Base-by-base conservation (phyloP, 148 eudicot species). In the Silene uniflora region DNA sequence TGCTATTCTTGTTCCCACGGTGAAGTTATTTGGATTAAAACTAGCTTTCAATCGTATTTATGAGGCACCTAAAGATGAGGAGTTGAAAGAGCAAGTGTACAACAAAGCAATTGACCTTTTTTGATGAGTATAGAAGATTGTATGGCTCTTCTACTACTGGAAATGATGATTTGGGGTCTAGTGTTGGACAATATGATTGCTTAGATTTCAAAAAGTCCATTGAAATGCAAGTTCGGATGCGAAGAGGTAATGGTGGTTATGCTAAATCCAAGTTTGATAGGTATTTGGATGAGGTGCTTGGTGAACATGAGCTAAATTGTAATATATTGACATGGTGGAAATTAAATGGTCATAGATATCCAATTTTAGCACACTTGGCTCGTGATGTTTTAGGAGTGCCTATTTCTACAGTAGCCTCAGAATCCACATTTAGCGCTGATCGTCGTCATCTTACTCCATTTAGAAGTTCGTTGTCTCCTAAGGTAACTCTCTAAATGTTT, bases 371-470 rank as follows among this genome's bases (percentile, higher is more conserved):
- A 19, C 18, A 7, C 21, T 0, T 76, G 17, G 73, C 78, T 27
- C 67, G 58, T 54, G 73, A 68, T 68, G 73, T 76, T 0, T 49
- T 62, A 35, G 56, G 23, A 12, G 22, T 76, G 32, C 73, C 73
- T 16, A 56, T 68, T 9, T 76, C 67, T 7, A 56, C 58, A 3
- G 73, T 67, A 19, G 39, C 68, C 42, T 76, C 55, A 1, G 22
- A 76, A 32, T 76, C 19, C 0, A 62, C 49, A 65, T 67, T 19
- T 69, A 58, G 73, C 60, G 65, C 25, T 17, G 24, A 58, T 63
- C 74, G 75, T 66, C 35, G 73, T 76, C 58, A 62, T 73, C 77
- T 79, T 74, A 52, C 73, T 73, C 63, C 71, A 72, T 64, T 79
- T 73, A 72, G 67, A 73, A 71, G 62, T n/a, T 72, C 65, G 35